Conservation (phyloP, 2,329 filamentous ascomycete species). For the Fusarium sp. region DNA sequence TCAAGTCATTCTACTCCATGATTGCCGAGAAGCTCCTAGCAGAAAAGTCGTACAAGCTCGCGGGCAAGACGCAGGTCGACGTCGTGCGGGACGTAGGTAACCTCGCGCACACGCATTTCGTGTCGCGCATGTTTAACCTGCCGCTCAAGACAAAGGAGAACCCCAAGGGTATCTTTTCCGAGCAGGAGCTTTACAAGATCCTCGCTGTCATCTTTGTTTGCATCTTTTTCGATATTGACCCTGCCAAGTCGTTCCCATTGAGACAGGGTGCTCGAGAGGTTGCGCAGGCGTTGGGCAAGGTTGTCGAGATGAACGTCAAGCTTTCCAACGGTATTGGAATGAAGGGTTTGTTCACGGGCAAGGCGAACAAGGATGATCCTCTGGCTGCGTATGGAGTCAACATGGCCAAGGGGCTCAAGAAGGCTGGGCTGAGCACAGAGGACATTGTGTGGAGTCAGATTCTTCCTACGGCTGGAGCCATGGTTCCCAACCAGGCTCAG, state of each 20-base stretch:
- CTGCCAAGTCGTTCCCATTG: slow-evolving; percentile 74
- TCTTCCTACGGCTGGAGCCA: slow-evolving; percentile 73
- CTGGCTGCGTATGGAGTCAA: slow-evolving; percentile 74
- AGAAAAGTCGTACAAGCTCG: slow-evolving; percentile 73
- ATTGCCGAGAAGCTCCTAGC: slow-evolving; percentile 71
- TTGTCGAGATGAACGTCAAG: slow-evolving; percentile 76
- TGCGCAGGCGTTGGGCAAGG: slow-evolving; percentile 67
- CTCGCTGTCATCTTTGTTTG: slow-evolving; percentile 74
- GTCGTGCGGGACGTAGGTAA: slow-evolving; percentile 78
- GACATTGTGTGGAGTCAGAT: slow-evolving; percentile 80
- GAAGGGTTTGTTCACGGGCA: slow-evolving; percentile 63
- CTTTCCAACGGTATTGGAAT: slow-evolving; percentile 56
- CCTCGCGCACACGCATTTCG: slow-evolving; percentile 73
- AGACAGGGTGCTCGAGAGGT: slow-evolving; percentile 69
- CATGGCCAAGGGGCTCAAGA: slow-evolving; percentile 73
- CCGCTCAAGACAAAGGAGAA: slow-evolving; percentile 73
- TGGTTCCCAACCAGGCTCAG: slow-evolving; percentile 78
- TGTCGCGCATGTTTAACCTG: slow-evolving; percentile 71
- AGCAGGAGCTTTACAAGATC: slow-evolving; percentile 70
- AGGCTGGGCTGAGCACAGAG: slow-evolving; percentile 69
- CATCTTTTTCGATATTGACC: slow-evolving; percentile 76
- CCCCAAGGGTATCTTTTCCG: slow-evolving; percentile 68
- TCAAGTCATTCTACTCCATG: slow-evolving; percentile 76
- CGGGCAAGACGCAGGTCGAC: slow-evolving; percentile 71
- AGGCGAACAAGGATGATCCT: slow-evolving; percentile 64